phyloP scores from a whole-genome alignment of 1,284 basidiomycete genomes.

The Neolentinus lepideus region DNA sequence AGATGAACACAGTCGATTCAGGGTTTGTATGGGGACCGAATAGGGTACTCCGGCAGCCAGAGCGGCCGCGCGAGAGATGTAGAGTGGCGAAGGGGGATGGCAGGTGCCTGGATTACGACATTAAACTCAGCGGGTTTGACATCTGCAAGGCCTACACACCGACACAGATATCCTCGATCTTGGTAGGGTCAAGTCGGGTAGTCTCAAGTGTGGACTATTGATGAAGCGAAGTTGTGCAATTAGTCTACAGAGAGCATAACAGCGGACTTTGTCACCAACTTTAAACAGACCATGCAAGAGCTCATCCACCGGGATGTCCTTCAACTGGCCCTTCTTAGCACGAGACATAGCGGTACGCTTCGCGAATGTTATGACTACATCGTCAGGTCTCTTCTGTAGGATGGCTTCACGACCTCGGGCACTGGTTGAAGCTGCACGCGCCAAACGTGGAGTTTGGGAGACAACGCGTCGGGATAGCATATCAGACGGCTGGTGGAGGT shows the following conservation, averaged over 20 bases:
- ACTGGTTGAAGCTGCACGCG: constrained; percentile 40
- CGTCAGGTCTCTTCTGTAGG: constrained; percentile 43
- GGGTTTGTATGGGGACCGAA: constrained; percentile 68
- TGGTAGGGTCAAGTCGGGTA: constrained; percentile 42
- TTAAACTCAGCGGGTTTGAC: neutral
- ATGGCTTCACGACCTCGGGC: constrained; percentile 31
- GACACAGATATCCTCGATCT: constrained; percentile 78
- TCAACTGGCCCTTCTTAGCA: constrained; percentile 76
- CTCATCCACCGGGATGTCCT: constrained; percentile 70
- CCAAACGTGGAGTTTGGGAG: neutral
- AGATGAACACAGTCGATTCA: constrained; percentile 80
- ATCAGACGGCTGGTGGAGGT: neutral
- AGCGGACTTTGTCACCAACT: constrained; percentile 23
- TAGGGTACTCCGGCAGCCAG: constrained; percentile 78
- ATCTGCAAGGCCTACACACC: constrained; percentile 33
- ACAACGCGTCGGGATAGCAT: neutral
- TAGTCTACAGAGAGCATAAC: neutral
- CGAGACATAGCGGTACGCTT: constrained; percentile 74
- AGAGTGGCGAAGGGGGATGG: constrained; percentile 78
- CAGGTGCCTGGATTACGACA: constrained; percentile 53
- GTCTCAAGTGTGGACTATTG: constrained; percentile 39
- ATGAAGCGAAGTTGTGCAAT: constrained; percentile 5
- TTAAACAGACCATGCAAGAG: constrained; percentile 65
- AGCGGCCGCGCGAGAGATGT: constrained; percentile 72
- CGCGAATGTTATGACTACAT: constrained; percentile 79